Base-by-base conservation (phyloP, 495 filamentous ascomycete species). In the Penicillium ochrochloron region DNA sequence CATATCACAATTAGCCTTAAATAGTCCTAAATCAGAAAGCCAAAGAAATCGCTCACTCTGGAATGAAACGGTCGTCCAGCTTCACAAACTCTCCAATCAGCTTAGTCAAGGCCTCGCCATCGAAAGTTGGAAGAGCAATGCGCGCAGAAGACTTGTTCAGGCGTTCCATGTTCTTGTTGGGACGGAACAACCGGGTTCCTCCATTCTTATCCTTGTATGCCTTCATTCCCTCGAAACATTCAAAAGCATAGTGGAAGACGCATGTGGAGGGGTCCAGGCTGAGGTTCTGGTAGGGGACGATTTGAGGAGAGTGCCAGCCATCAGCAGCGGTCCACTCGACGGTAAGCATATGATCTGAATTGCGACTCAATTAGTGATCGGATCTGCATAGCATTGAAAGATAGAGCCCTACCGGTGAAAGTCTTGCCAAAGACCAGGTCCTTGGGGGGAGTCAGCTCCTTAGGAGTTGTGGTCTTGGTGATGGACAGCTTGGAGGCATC, bases 181-280 rank as follows among this genome's bases (percentile, higher is more conserved):
- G 95, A n/a, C 95, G 88, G 85, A 99, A 99, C 23, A 99, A 79
- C 19, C 93, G 88, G 62, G 94, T 86, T 50, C 88, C 71, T 55
- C 92, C 92, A 15, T 84, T 76, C 54, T 76, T 82, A 78, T 95
- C 91, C 73, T 90, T 92, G 83, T 98, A 98, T 37, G 96, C 96
- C 80, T 99, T 99, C 93, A 98, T 96, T 64, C 95, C 95, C 78
- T 99, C 95, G 79, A 99, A 99, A 75, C 89, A 92, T 75, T 93
- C 91, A 72, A 98, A 98, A 42, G 91, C 95, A 77, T 99, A 99
- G 85, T 99, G 95, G 80, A 99, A 94, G 50, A 97, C 95, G 81
- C 94, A 98, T 48, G 93, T 94, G 7, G 95, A 92, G 29, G 95
- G 95, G 76, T 98, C 96, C 60, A 99, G 87, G 59, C 90, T 92